Base-by-base conservation (phyloP, 108 stramenopile genomes). In the Craspedostauros australis region DNA sequence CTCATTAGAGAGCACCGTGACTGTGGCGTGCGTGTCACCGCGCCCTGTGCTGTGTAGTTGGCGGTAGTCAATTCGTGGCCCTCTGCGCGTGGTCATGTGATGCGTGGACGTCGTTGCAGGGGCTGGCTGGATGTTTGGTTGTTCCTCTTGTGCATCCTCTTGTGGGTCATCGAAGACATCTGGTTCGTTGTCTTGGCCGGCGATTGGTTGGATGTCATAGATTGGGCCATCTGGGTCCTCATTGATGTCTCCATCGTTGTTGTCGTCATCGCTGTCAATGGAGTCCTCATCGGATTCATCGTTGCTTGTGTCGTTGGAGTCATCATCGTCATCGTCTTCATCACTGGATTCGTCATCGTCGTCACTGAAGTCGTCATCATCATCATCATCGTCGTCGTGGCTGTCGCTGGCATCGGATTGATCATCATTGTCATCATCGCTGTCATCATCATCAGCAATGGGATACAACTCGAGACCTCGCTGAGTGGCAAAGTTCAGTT, bases 401-500 rank as follows among this genome's bases (percentile, higher is more conserved):
- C 16, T 21, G 33, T 19, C 41, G 14, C 15, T 39, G 1, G 15
- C 9, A 53, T 46, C 30, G 0, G 45, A 8, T 15, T 21, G 16
- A 4, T 15, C 34, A 16, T 34, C 38, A 23, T 50, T 14, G 18
- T 39, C 48, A 27, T 26, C 25, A 27, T 4, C 34, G n/a, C 39
- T 2, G 37, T 60, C 59, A 37, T 31, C 21, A 16, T 64, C 33
- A 21, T 51, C 47, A 22, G 19, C 23, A 23, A 45, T 41, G 15
- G 4, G 27, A 18, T 27, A 43, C 1, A 16, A 50, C 5, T 54
- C 3, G 30, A 5, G 0, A 12, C 5, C 8, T 46, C 24, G 5
- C 7, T 31, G 28, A 34, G 36, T 5, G 21, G 8, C 32, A 25
- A 5, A 15, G 32, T 52, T 15, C 15, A 36, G 8, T 19, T 7